phyloP scores from a whole-genome alignment of 2,329 filamentous ascomycete species.

The Fusarium sp. region DNA sequence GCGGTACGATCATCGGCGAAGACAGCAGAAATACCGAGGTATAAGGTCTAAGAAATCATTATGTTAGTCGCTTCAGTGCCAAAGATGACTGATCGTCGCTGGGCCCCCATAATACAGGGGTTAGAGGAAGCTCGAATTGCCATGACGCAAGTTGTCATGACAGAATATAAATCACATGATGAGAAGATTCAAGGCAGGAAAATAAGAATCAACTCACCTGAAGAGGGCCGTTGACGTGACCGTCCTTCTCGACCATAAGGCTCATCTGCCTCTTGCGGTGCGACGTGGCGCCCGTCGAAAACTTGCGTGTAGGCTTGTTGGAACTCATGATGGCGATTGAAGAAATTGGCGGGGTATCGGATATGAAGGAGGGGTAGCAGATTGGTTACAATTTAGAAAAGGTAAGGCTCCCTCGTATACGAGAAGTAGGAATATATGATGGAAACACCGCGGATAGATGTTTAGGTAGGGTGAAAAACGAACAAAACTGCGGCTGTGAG shows the following conservation, averaged over 20 bases:
- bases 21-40: constrained; percentile 71
- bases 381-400: constrained; percentile 9
- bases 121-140: background rate
- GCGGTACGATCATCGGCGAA: constrained; percentile 65
- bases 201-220: constrained; percentile 55
- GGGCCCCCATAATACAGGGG: constrained; percentile 10
- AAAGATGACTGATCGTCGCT: constrained; percentile 1
- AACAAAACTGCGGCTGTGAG: constrained; percentile 26
- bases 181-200: background rate
- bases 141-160: constrained; percentile 43
- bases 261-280: constrained; percentile 64
- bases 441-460: constrained; percentile 27
- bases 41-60: constrained; percentile 64
- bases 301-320: constrained; percentile 54
- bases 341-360: constrained; percentile 28
- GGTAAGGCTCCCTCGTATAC: constrained; percentile 13
- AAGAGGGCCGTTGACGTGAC: constrained; percentile 60
- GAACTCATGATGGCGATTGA: constrained; percentile 46
- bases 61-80: constrained; percentile 24
- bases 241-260: constrained; percentile 58
- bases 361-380: constrained; percentile 27
- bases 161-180: background rate
- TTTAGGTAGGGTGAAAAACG: constrained; percentile 19
- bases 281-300: constrained; percentile 60
- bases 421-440: constrained; percentile 12